Conservation (phyloP, 1,284 basidiomycete genomes). For the Melampsora larici-populina region DNA sequence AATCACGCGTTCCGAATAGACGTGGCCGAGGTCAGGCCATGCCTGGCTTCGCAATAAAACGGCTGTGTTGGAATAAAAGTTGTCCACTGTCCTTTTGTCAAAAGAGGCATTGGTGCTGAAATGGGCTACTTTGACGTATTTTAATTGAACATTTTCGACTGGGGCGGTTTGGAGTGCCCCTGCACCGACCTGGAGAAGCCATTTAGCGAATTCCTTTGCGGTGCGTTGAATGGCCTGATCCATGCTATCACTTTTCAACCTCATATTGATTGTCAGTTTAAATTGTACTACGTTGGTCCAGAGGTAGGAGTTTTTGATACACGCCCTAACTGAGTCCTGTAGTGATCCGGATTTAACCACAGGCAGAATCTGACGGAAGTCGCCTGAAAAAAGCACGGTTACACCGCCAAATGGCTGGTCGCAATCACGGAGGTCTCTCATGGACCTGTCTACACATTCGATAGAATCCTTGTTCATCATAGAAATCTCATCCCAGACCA, state of each 20-base stretch:
- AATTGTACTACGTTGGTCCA: not conserved
- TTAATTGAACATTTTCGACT: too few species aligned
- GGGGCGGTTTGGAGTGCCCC: not conserved
- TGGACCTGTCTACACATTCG: not conserved
- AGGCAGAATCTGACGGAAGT: conserved; percentile 16
- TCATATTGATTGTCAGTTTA: not conserved
- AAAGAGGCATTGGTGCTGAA: too few species aligned
- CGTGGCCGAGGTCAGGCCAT: too few species aligned
- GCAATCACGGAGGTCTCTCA: not conserved
- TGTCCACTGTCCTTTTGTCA: too few species aligned
- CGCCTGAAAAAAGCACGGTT: not conserved
- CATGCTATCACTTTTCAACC: not conserved
- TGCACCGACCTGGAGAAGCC: not conserved
- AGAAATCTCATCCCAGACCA: conserved; percentile 37
- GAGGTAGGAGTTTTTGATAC: not conserved
- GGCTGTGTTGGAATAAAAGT: too few species aligned
- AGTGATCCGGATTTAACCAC: not conserved
- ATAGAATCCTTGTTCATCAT: conserved; percentile 2
- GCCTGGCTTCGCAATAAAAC: too few species aligned
- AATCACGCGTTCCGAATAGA: too few species aligned
- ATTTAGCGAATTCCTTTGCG: not conserved
- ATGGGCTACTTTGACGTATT: too few species aligned
- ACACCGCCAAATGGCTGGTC: not conserved
- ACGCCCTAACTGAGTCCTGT: not conserved
- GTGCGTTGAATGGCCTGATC: not conserved